These are phyloP conservation scores for Isoetes engelmannii DNA, from an alignment of 83 land plant species.

Conservation along the genomic window DNA sequence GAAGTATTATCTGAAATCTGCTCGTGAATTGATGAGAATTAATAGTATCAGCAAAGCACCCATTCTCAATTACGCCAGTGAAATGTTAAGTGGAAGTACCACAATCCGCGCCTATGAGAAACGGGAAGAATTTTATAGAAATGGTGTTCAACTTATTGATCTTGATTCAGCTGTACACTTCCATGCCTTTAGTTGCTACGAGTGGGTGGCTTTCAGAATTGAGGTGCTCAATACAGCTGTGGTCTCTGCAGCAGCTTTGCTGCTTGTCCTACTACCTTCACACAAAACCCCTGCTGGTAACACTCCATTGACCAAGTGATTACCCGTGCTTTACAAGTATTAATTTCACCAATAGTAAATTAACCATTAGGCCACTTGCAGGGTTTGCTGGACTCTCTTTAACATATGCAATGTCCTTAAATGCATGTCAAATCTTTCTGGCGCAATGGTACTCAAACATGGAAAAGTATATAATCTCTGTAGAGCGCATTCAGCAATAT, in stretches of 20 bases:
- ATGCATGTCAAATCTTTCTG: not conserved
- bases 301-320: not conserved
- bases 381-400: conserved; percentile 18
- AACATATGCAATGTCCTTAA: conserved; percentile 20
- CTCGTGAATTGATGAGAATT: conserved; percentile 70
- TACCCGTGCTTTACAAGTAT: too few relatives aligned
- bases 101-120: conserved; percentile 67
- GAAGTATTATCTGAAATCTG: conserved; percentile 59
- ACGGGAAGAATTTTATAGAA: conserved; percentile 43
- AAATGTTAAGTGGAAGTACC: conserved; percentile 58
- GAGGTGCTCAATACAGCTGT: conserved; percentile 51
- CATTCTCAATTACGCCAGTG: conserved; percentile 58
- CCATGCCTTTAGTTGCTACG: conserved; percentile 49
- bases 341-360: too few relatives aligned
- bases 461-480: conserved; percentile 15
- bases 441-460: conserved; percentile 5
- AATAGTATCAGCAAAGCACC: conserved; percentile 91
- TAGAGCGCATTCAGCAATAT: conserved; percentile 16
- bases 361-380: not conserved
- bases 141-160: conserved; percentile 54
- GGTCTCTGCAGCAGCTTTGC: conserved; percentile 49
- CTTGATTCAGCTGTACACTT: conserved; percentile 58
- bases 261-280: conserved; percentile 58
- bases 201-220: conserved; percentile 65
- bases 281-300: conserved; percentile 17